Evolutionary conservation across 495 filamentous ascomycete species (phyloP).

Genomic region (Tuber brumale): DNA sequence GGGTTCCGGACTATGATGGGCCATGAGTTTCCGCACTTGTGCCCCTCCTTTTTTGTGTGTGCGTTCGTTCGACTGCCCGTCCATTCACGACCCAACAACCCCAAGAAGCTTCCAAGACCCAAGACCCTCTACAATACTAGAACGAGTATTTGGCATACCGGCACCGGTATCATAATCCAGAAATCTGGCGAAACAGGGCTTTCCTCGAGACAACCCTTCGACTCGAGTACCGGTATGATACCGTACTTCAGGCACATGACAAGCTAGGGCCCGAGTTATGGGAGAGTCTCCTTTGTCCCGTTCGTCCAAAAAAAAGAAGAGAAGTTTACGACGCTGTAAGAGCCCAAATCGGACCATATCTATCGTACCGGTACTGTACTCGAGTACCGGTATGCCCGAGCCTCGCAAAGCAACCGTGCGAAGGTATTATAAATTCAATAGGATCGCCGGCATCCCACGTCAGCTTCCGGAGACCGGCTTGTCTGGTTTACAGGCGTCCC

Average conservation of each 20-base stretch:
- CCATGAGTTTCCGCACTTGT: neutral
- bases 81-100: neutral
- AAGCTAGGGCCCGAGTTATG: neutral
- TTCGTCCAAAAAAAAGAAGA: neutral
- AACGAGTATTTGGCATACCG: neutral
- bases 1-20: neutral
- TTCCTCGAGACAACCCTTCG: neutral
- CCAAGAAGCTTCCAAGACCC: neutral
- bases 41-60: neutral
- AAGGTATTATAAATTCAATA: neutral
- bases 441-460: slow-evolving; percentile 10
- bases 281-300: neutral
- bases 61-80: neutral
- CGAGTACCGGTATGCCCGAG: neutral
- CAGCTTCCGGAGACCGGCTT: slow-evolving; percentile 10
- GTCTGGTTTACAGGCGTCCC: neutral
- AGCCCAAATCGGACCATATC: neutral
- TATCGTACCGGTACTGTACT: neutral
- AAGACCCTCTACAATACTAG: neutral
- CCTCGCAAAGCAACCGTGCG: neutral
- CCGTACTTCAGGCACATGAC: neutral
- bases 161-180: neutral
- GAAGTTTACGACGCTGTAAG: neutral
- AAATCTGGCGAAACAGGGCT: neutral
- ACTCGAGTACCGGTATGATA: neutral